These are phyloP conservation scores for Nymphaea thermarum DNA, from an alignment of 164 flowering plant genomes.

Conservation along the genomic window DNA sequence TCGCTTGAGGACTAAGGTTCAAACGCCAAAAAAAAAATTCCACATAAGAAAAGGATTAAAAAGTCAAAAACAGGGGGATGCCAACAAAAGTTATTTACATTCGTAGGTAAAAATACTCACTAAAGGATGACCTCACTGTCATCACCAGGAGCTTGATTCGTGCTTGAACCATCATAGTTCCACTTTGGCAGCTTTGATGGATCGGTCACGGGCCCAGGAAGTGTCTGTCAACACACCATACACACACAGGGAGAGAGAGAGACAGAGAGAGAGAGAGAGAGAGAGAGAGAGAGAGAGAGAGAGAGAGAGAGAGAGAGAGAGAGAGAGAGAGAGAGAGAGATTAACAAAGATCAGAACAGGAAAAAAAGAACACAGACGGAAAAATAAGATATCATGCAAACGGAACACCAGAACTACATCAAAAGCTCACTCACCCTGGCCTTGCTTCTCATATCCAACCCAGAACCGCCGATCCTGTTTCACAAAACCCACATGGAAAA, in stretches of 20 bases:
- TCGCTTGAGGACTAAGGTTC: conserved; percentile 38
- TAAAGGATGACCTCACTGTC: conserved; percentile 92
- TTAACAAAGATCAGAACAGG: not conserved
- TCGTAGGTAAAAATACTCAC: conserved; percentile 26
- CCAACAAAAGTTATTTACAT: not conserved
- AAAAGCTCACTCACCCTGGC: conserved; percentile 28
- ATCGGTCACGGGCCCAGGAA: conserved; percentile 7
- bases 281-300: too few relatives aligned
- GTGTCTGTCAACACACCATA: conserved; percentile 11
- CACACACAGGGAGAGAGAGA: not conserved
- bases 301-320: too few relatives aligned
- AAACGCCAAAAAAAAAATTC: not conserved
- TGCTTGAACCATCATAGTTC: conserved; percentile 98
- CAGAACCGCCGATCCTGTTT: conserved; percentile 62
- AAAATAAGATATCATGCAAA: not conserved
- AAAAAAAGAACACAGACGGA: not conserved
- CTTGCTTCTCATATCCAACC: conserved; percentile 63
- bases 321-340: not conserved
- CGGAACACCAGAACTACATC: not conserved
- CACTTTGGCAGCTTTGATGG: conserved; percentile 73
- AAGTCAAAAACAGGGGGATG: not conserved
- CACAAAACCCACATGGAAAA: not conserved
- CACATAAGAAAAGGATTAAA: not conserved
- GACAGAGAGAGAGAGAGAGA: not conserved
- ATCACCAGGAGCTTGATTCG: conserved; percentile 93